These are phyloP conservation scores for Castanopsis chinensis DNA, from an alignment of 306 rosid species.

Conservation along the genomic window DNA sequence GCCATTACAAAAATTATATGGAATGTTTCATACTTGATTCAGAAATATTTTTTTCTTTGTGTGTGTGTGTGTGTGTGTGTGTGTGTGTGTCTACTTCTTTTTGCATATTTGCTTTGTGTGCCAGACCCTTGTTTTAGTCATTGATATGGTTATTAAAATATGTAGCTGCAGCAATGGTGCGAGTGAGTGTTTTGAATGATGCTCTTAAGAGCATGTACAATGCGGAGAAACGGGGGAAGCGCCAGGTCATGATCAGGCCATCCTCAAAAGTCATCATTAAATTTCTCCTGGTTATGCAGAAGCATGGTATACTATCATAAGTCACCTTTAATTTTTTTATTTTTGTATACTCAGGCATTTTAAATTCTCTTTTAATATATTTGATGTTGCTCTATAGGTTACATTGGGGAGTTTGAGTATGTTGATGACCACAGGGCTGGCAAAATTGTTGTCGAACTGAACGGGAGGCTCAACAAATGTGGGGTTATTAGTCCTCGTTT, in stretches of 20 bases:
- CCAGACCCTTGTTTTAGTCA: not conserved
- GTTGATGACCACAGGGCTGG: constrained; percentile 69
- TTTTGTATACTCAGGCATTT: no score
- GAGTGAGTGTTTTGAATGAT: constrained; percentile 42
- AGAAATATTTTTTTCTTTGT: no score
- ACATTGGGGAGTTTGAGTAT: constrained; percentile 62
- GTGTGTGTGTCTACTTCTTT: not conserved
- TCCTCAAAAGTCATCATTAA: constrained; percentile 40
- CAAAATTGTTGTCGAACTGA: constrained; percentile 51
- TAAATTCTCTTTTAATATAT: not conserved
- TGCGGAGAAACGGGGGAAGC: constrained; percentile 46
- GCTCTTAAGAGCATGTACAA: constrained; percentile 46
- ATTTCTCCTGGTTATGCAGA: constrained; percentile 47
- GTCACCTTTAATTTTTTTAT: not conserved
- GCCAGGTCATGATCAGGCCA: constrained; percentile 46
- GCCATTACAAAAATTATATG: no score
- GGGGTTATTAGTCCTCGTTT: constrained; percentile 44
- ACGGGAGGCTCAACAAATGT: constrained; percentile 45
- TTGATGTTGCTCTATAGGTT: constrained; percentile 30
- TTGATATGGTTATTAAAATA: not conserved
- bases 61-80: no score
- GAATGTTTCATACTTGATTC: no score
- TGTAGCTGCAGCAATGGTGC: constrained; percentile 33
- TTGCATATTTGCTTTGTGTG: not conserved
- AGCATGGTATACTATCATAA: constrained; percentile 46